These are phyloP conservation scores for Ceratobasidium sp. DNA, from an alignment of 1,284 basidiomycete species.

Conservation along the genomic window DNA sequence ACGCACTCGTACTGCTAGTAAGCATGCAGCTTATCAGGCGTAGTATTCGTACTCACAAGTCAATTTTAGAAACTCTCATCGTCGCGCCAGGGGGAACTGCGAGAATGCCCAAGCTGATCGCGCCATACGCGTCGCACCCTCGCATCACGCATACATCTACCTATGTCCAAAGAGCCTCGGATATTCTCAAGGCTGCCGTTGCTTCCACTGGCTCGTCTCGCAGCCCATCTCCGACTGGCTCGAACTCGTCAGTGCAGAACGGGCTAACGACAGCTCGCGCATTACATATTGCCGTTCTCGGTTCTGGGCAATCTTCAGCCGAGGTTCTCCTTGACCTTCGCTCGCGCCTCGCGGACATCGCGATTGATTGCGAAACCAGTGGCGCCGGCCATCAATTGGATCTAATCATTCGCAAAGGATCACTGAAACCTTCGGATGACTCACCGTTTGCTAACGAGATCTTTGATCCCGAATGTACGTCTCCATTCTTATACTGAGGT, in stretches of 20 bases:
- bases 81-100: slow-evolving; percentile 68
- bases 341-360: slow-evolving; percentile 54
- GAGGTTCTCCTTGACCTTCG: slow-evolving; percentile 65
- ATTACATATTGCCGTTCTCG: slow-evolving; percentile 65
- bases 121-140: slow-evolving; percentile 54
- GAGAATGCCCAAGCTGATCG: slow-evolving; percentile 61
- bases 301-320: slow-evolving; percentile 69
- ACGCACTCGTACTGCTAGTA: slow-evolving; percentile 20
- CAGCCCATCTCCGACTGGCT: slow-evolving; percentile 14
- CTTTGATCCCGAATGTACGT: slow-evolving; percentile 67
- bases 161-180: slow-evolving; percentile 55
- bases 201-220: slow-evolving; percentile 33
- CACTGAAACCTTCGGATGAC: slow-evolving; percentile 69
- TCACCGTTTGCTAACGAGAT: slow-evolving; percentile 72
- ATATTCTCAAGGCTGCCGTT: slow-evolving; percentile 31
- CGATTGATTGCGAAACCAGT: slow-evolving; percentile 57
- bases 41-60: background rate
- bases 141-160: slow-evolving; percentile 63
- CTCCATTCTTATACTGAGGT: background rate
- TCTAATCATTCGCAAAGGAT: slow-evolving; percentile 68
- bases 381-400: slow-evolving; percentile 62
- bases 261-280: slow-evolving; percentile 36
- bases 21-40: background rate
- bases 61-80: slow-evolving; percentile 55
- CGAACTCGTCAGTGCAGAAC: slow-evolving; percentile 3